A percentile compares a stretch with the other conserved stretches of the same genome.
phyloP scores from a whole-genome alignment of 75 land plant genomes.

The Picea sitchensis region DNA sequence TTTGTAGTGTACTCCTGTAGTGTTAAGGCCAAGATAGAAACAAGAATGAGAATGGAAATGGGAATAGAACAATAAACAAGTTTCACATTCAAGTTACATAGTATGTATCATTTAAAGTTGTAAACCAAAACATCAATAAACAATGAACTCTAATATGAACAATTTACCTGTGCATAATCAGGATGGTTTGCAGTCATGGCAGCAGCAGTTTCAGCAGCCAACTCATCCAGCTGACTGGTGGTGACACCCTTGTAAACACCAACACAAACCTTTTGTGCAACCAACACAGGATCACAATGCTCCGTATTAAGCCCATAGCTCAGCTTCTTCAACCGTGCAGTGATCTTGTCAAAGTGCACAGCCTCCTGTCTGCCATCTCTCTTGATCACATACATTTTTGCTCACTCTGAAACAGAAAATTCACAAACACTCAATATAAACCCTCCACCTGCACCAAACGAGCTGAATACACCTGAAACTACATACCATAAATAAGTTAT shows the following conservation, averaged over 20 bases:
- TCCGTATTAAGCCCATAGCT: slow-evolving; percentile 52
- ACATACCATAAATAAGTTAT: no score
- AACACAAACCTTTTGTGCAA: slow-evolving; percentile 50
- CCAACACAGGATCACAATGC: slow-evolving; percentile 51
- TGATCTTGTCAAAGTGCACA: slow-evolving; percentile 57
- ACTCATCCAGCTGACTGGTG: slow-evolving; percentile 53
- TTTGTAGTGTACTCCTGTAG: no score
- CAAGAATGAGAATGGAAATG: no score
- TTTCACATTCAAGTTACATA: no score
- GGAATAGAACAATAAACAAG: no score
- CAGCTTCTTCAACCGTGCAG: slow-evolving; percentile 54
- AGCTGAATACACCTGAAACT: no score
- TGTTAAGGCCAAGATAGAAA: no score
- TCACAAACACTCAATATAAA: no score
- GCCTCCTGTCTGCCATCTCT: slow-evolving; percentile 53
- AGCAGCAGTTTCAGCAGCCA: slow-evolving; percentile 62
- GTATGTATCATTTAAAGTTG: no score
- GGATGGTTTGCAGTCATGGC: slow-evolving; percentile 57
- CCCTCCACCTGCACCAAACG: no score
- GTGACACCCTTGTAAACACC: slow-evolving; percentile 57
- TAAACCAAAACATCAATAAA: no score
- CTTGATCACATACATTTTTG: slow-evolving; percentile 46
- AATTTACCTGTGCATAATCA: slow-evolving; percentile 45
- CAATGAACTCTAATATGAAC: background rate
- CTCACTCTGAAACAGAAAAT: background rate